phyloP scores from a whole-genome alignment of 2,329 filamentous ascomycete genomes.

The Fusarium falciforme region DNA sequence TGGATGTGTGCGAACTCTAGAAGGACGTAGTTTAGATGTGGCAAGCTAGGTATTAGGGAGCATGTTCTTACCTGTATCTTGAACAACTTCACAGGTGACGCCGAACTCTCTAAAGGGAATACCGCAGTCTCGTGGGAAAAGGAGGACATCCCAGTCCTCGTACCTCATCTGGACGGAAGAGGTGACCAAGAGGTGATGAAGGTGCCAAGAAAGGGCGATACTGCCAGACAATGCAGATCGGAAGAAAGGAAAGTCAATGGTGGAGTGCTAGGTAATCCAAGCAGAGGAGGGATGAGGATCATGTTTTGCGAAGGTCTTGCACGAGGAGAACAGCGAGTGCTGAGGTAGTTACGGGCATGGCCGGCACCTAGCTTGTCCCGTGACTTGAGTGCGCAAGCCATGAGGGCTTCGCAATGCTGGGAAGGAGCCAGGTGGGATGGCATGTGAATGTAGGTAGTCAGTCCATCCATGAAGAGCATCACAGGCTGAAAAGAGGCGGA shows the following conservation, averaged over 20 bases:
- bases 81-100: conserved; percentile 78
- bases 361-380: neutral
- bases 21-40: conserved; percentile 1
- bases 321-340: neutral
- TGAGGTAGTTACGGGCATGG: neutral
- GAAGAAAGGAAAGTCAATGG: neutral
- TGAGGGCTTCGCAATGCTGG: neutral
- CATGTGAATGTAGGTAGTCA: neutral
- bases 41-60: neutral
- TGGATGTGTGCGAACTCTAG: conserved; percentile 65
- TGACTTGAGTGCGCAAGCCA: conserved; percentile 3
- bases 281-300: neutral
- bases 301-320: neutral
- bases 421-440: conserved; percentile 15
- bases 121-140: conserved; percentile 76
- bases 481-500: neutral
- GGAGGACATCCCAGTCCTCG: conserved; percentile 86
- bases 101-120: conserved; percentile 85
- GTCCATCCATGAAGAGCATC: neutral
- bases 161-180: conserved; percentile 74
- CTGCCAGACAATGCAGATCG: neutral
- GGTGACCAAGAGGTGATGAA: conserved; percentile 5
- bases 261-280: conserved; percentile 6
- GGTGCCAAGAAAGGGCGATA: conserved; percentile 10
- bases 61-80: conserved; percentile 56